Base-by-base conservation (phyloP, 805 yeast genomes). In the Priceomyces carsonii region DNA sequence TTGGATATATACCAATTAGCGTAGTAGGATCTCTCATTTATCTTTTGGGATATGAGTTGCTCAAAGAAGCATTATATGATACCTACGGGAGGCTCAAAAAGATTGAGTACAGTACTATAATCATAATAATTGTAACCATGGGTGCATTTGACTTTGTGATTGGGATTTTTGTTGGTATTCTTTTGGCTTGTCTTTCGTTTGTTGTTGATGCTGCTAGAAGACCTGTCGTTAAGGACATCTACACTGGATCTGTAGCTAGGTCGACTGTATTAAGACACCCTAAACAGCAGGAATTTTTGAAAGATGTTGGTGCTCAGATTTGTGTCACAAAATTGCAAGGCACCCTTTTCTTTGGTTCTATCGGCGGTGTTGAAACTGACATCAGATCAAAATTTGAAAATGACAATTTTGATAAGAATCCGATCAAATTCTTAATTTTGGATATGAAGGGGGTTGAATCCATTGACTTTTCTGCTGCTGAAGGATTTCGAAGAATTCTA, bases 11-110 rank as follows among this genome's bases (percentile, higher is more conserved):
- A 32, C 99, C 99, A 0, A 87, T 93, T 10, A 85, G 95, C 64
- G 97, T 93, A 25, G 99, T 93, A 17, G 98, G 97, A 0, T 79
- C 96, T 0, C 74, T 93, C 39, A 93, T 93, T 44, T 93, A 85
- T 59, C 63, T 93, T 39, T 69, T 93, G 32, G 99, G 99, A 1
- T 85, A 91, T 55, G 99, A 93, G 57, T 67, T 93, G 35, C 58
- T 93, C 45, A 80, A 83, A 36, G 99, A 93, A 59, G 86, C 97
- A 0, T 52, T 93, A 6, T 77, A 75, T 48, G 98, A 93, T 57
- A 88, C 98, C 0, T 73, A 75, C 61, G 93, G 91, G 3, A 77
- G 82, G 43, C 73, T 91, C 31, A 72, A 80, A 23, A 69, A 59
- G 16, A 83, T 86, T 47, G 99, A 93, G 59, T 93, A 93, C 56